Evolutionary conservation across 495 filamentous ascomycete species (phyloP).

Genomic region (Neurospora sp.): DNA sequence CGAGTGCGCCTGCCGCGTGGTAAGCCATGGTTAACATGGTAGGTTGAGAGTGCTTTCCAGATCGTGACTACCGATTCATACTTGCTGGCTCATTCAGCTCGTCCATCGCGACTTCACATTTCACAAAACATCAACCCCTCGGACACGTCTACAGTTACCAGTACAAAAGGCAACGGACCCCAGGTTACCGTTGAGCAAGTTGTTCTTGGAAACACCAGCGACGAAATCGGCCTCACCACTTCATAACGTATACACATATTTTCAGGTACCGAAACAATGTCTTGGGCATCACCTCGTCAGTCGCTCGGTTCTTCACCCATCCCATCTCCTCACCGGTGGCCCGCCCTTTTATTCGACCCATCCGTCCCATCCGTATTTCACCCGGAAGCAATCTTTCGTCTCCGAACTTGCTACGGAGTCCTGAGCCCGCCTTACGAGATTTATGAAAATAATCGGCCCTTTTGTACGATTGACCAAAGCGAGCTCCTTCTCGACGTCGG

Average conservation of each 20-base stretch:
- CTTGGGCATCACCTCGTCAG: background rate
- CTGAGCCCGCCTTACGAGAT: background rate
- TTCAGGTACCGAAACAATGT: background rate
- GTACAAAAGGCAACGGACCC: background rate
- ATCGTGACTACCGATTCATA: background rate
- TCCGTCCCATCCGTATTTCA: background rate
- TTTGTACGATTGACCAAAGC: background rate
- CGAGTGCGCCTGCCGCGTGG: background rate
- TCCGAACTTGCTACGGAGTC: background rate
- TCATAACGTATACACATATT: background rate
- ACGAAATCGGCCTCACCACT: background rate
- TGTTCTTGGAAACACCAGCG: background rate
- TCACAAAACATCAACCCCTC: background rate
- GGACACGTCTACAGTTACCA: background rate
- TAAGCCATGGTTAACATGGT: background rate
- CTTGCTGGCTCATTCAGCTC: background rate
- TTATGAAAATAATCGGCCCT: background rate
- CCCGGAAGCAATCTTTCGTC: background rate
- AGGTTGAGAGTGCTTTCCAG: background rate
- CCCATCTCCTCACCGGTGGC: background rate
- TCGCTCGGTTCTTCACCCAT: background rate
- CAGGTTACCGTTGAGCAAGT: background rate
- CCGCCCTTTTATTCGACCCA: background rate
- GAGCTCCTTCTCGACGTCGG: background rate
- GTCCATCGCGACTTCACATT: background rate